These are phyloP conservation scores for Quercus ilex DNA, from an alignment of 306 rosid genomes.

Conservation along the genomic window DNA sequence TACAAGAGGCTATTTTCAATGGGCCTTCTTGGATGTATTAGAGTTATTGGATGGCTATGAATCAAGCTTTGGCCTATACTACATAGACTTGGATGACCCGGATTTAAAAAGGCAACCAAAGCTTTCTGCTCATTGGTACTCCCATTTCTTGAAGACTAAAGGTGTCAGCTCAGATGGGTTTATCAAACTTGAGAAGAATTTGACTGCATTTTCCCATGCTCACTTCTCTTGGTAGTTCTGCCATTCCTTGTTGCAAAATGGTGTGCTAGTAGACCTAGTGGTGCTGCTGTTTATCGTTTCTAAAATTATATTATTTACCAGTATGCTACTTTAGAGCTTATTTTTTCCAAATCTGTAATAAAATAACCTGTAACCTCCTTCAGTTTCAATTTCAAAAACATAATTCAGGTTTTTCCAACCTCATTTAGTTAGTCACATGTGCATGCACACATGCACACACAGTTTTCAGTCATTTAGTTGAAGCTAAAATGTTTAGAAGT, in stretches of 20 bases:
- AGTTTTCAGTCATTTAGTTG: too few species aligned
- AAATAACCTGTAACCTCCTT: too few species aligned
- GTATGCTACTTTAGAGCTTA: background rate
- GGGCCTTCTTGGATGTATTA: conserved; percentile 42
- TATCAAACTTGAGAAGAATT: conserved; percentile 16
- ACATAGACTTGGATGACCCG: conserved; percentile 37
- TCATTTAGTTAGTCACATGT: too few species aligned
- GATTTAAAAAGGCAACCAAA: conserved; percentile 44
- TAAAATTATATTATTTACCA: background rate
- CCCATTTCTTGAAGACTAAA: conserved; percentile 19
- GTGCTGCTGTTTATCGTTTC: background rate
- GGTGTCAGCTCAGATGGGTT: conserved; percentile 9
- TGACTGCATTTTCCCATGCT: conserved; percentile 1
- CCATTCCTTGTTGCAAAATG: background rate
- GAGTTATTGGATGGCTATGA: conserved; percentile 33
- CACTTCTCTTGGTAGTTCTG: background rate
- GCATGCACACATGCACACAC: too few species aligned
- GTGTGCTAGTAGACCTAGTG: background rate
- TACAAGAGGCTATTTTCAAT: conserved; percentile 34
- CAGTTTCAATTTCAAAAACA: too few species aligned
- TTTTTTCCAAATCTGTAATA: too few species aligned
- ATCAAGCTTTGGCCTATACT: conserved; percentile 33
- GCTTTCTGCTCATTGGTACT: conserved; percentile 44
- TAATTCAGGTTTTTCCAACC: too few species aligned
- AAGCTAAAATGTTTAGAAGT: too few species aligned